Conservation (phyloP, 2,329 filamentous ascomycete species). For the Scedosporium apiospermum region DNA sequence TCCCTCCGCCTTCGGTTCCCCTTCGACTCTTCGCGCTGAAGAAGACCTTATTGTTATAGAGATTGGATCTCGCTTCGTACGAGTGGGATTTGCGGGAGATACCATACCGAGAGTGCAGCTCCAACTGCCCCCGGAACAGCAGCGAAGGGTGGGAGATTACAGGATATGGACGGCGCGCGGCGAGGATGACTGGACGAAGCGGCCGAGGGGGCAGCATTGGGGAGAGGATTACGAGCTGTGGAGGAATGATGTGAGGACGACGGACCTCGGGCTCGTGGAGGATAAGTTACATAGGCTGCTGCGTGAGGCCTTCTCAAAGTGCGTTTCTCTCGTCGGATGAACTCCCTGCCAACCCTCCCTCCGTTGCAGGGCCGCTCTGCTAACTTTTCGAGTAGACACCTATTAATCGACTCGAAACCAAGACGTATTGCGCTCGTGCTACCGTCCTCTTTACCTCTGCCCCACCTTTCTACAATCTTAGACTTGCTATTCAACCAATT, state of each 20-base stretch:
- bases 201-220: conserved; percentile 44
- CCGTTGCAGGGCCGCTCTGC: conserved; percentile 2
- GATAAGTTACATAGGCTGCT: conserved; percentile 81
- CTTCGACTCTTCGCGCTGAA: conserved; percentile 57
- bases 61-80: conserved; percentile 67
- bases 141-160: conserved; percentile 74
- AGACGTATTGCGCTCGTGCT: conserved; percentile 66
- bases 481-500: conserved; percentile 74
- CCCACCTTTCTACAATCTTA: conserved; percentile 65
- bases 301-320: conserved; percentile 74
- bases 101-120: conserved; percentile 61
- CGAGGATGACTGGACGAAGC: conserved; percentile 35
- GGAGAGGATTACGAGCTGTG: conserved; percentile 65
- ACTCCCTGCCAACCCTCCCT: neutral
- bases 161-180: conserved; percentile 55
- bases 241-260: conserved; percentile 59
- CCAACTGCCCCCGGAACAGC: conserved; percentile 64
- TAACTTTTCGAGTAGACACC: conserved; percentile 32
- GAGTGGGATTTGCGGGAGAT: conserved; percentile 82
- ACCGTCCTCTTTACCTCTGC: conserved; percentile 67
- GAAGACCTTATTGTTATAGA: conserved; percentile 82
- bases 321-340: conserved; percentile 14
- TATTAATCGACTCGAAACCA: conserved; percentile 66
- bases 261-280: conserved; percentile 70
- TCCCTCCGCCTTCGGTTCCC: conserved; percentile 46